A percentile compares a stretch with the other conserved stretches of the same genome.
phyloP scores from a whole-genome alignment of 306 rosid species.

The Phaseolus lunatus region DNA sequence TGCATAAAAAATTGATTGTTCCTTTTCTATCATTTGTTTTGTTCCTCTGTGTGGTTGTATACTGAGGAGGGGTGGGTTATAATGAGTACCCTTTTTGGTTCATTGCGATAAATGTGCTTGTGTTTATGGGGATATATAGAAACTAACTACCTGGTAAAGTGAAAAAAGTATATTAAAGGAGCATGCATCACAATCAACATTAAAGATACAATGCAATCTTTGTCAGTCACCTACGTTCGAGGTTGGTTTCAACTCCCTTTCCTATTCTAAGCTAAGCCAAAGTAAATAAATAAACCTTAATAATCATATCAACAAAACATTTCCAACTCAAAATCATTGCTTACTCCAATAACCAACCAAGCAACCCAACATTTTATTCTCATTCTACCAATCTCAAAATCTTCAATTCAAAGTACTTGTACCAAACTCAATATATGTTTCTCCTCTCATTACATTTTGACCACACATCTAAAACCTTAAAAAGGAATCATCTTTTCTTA shows the following conservation, averaged over 20 bases:
- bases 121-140: conserved; percentile 7
- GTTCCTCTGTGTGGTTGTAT: background rate
- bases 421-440: background rate
- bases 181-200: background rate
- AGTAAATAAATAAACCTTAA: background rate
- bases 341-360: background rate
- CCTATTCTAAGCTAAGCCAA: conserved; percentile 20
- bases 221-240: conserved; percentile 12
- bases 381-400: background rate
- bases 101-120: conserved; percentile 31
- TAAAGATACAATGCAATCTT: background rate
- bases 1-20: background rate
- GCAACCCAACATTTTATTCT: background rate
- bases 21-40: background rate
- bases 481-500: too few relatives aligned
- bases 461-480: background rate
- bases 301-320: background rate
- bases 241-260: background rate
- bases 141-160: conserved; percentile 3
- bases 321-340: conserved; percentile 9
- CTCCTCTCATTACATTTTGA: background rate
- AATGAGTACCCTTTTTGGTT: conserved; percentile 33
- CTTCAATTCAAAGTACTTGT: background rate
- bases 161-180: too few relatives aligned
- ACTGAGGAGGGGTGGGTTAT: background rate